These are phyloP conservation scores for Cladosporium sp. DNA, from an alignment of 2,329 filamentous ascomycete genomes.

Conservation along the genomic window DNA sequence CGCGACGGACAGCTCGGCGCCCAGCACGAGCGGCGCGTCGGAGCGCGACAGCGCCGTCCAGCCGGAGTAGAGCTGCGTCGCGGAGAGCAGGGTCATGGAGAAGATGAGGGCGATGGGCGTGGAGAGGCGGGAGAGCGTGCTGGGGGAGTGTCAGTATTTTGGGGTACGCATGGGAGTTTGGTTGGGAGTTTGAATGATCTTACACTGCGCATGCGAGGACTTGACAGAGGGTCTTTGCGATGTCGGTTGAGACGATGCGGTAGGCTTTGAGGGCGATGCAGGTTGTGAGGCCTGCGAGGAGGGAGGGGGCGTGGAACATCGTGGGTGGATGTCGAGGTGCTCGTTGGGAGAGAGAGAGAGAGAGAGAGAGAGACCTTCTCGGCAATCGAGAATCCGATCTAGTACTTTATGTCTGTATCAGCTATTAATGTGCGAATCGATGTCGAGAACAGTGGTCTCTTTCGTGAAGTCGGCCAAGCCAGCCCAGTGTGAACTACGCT, in stretches of 20 bases:
- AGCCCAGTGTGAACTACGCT: no score
- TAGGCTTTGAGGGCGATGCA: constrained; percentile 10
- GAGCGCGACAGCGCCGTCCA: constrained; percentile 8
- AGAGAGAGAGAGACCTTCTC: no score
- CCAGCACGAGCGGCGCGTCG: constrained; percentile 2
- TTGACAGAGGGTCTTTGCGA: constrained; percentile 4
- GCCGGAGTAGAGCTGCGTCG: constrained; percentile 7
- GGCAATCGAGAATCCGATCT: no score
- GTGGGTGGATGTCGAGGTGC: neutral
- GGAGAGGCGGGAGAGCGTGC: constrained; percentile 5
- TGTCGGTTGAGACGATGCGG: constrained; percentile 6
- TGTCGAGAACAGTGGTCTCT: no score
- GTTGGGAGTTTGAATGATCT: neutral
- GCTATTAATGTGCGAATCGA: no score
- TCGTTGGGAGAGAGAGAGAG: no score
- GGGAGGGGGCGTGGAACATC: constrained; percentile 6
- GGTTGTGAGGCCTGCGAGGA: constrained; percentile 2
- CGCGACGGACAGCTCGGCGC: constrained; percentile 3
- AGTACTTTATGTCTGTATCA: no score
- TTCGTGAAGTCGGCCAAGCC: no score
- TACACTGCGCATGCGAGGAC: constrained; percentile 6
- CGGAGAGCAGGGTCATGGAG: constrained; percentile 5
- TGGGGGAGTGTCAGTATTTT: neutral
- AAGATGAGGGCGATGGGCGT: constrained; percentile 4
- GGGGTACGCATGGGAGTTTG: neutral